Percentiles rank a stretch among this genome's conserved stretches.
Evolutionary conservation across 768 basidiomycete species (phyloP).

Genomic region (Mycena kentingensis): DNA sequence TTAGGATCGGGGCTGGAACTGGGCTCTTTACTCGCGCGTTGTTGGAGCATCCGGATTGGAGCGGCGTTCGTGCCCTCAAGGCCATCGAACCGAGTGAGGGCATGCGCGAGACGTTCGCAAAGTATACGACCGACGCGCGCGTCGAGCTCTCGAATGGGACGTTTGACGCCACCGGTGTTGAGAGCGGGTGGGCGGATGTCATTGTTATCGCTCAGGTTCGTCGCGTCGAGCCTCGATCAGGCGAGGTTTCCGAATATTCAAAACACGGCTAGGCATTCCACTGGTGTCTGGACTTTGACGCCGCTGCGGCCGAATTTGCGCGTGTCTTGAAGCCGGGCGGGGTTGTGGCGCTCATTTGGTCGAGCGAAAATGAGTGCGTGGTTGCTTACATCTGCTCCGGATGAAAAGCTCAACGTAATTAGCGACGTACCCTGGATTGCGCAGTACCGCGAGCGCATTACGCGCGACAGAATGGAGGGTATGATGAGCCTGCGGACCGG

Average conservation of each 20-base stretch:
- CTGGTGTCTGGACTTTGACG: constrained; percentile 62
- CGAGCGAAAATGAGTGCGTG: constrained; percentile 36
- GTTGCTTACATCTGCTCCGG: no score
- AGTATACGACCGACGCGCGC: constrained; percentile 40
- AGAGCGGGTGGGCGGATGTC: constrained; percentile 52
- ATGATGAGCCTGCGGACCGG: constrained; percentile 61
- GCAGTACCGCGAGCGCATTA: constrained; percentile 50
- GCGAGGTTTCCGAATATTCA: background rate
- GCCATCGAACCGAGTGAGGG: constrained; percentile 67
- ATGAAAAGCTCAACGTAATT: constrained; percentile 32
- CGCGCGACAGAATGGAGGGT: constrained; percentile 48
- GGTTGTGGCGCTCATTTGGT: constrained; percentile 63
- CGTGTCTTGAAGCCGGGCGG: constrained; percentile 59
- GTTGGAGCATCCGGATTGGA: constrained; percentile 44
- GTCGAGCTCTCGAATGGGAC: constrained; percentile 46
- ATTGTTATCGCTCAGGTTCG: constrained; percentile 52
- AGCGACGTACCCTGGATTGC: constrained; percentile 45
- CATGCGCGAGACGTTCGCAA: constrained; percentile 58
- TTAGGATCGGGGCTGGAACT: constrained; percentile 62
- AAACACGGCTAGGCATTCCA: constrained; percentile 57
- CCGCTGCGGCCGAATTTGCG: constrained; percentile 57
- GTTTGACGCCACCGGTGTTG: constrained; percentile 47
- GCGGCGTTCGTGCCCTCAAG: constrained; percentile 40
- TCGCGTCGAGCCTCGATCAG: no score
- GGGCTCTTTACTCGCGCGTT: constrained; percentile 67